Evolutionary conservation across 257 asterid genomes (phyloP), one percentile per base, ranked within the genome.

Genomic region (Mentha longifolia): DNA sequence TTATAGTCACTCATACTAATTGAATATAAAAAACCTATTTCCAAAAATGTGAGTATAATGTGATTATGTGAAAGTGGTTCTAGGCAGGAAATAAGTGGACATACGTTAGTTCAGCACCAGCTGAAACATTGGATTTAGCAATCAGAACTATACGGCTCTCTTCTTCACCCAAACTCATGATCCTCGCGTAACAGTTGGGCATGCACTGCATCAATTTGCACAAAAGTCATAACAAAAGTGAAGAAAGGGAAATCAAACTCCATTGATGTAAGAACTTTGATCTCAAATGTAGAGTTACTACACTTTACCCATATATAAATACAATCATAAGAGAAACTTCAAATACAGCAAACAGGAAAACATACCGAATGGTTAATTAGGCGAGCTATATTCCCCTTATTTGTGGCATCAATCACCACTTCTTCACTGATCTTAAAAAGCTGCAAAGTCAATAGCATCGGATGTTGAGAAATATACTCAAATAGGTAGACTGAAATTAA

Each of bases 161-260:
- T 22, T 91, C 91, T 72, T 87, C 79, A 22, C 90, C 87, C 74
- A 82, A 56, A 70, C 88, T 82, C 95, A 90, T 76, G 47, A 92
- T 95, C 85, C 99, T 88, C 9, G 98, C 96, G 25, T 95, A 89
- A 77, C 98, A 95, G 70, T 86, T 95, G 43, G 99, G 99, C 95
- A 80, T 88, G 80, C 99, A 95, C 99, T 95, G 92, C 78, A 80
- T 12, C 39, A 74, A 67, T 59, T 58, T 13, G 65, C 30, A 59
- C 42, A 10, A 3, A 47, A 56, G 19, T 39, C 10, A 47, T 43
- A 20, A 12, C 7, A 47, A 17, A 61, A 9, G 7, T 15, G 6
- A 17, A 57, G 55, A 57, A 19, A 6, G 33, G 9, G 47, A 61
- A 10, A 41, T 62, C 9, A 31, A 62, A 57, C 56, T 16, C 56